These are phyloP conservation scores for Polychaeton citri DNA, from an alignment of 2,329 filamentous ascomycete species.

Conservation along the genomic window DNA sequence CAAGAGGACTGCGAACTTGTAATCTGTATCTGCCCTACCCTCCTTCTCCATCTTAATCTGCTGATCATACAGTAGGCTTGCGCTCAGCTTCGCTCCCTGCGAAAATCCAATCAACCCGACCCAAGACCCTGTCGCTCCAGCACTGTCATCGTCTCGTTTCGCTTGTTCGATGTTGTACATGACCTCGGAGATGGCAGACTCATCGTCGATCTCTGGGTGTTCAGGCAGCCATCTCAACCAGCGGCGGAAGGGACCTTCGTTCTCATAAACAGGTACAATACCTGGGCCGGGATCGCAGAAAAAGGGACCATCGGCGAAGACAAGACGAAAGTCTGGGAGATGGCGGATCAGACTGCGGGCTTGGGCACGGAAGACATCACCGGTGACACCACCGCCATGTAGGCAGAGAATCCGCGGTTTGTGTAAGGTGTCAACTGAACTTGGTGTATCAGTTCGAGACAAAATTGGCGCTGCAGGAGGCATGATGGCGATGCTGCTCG, in stretches of 20 bases:
- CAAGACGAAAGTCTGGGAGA: conserved; percentile 53
- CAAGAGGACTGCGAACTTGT: conserved; percentile 48
- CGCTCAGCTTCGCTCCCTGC: conserved; percentile 36
- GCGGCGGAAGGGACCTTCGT: conserved; percentile 50
- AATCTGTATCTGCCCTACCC: conserved; percentile 27
- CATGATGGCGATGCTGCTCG: too few relatives aligned
- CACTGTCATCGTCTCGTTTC: conserved; percentile 29
- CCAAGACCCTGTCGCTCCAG: conserved; percentile 28
- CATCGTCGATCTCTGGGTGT: conserved; percentile 41
- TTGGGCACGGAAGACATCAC: conserved; percentile 54
- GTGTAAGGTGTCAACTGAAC: neutral
- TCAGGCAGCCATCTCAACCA: conserved; percentile 52
- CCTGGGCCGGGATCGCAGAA: conserved; percentile 47
- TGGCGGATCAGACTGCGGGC: conserved; percentile 42
- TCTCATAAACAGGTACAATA: conserved; percentile 51
- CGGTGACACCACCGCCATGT: conserved; percentile 67
- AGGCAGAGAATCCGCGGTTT: conserved; percentile 61
- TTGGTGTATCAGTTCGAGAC: neutral
- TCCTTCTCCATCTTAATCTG: conserved; percentile 39
- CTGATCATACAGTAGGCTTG: conserved; percentile 40
- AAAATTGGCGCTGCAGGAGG: neutral
- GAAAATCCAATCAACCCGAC: conserved; percentile 38
- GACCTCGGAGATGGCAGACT: conserved; percentile 33
- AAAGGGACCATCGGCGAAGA: conserved; percentile 60
- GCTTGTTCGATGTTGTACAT: conserved; percentile 31